Evolutionary conservation across 768 basidiomycete genomes (phyloP).

Genomic region (Tylopilus rubrobrunneus): DNA sequence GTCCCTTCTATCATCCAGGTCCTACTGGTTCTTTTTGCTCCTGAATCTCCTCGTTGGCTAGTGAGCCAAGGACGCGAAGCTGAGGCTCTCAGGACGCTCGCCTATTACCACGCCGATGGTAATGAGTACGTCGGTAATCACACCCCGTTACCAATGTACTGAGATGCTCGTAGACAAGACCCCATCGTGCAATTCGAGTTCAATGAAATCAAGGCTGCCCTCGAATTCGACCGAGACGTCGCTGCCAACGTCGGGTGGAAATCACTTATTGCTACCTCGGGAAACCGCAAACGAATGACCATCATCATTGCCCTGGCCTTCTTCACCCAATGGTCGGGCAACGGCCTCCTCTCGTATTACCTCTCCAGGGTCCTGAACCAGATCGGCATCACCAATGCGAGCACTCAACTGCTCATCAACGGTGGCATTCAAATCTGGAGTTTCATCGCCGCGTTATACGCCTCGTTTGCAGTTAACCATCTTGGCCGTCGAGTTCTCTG

Average conservation of each 20-base stretch:
- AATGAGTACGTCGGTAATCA: conserved; percentile 41
- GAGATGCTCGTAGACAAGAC: conserved; percentile 40
- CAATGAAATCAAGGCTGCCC: conserved; percentile 77
- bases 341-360: conserved; percentile 71
- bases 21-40: conserved; percentile 59
- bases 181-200: conserved; percentile 71
- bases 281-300: conserved; percentile 65
- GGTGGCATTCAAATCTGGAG: conserved; percentile 52
- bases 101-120: conserved; percentile 81
- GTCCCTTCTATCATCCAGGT: conserved; percentile 69
- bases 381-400: conserved; percentile 54
- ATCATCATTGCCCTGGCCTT: conserved; percentile 64
- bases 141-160: neutral
- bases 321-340: conserved; percentile 77
- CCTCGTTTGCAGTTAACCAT: conserved; percentile 43
- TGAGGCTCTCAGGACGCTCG: conserved; percentile 66
- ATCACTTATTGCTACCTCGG: conserved; percentile 59
- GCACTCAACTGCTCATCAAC: conserved; percentile 59
- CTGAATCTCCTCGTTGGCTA: conserved; percentile 84
- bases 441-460: conserved; percentile 11
- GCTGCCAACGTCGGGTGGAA: conserved; percentile 63
- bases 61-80: conserved; percentile 69
- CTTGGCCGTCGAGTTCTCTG: too few species aligned
- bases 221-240: conserved; percentile 62
- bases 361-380: conserved; percentile 64